A percentile compares a stretch with the other conserved stretches of the same genome.
Evolutionary conservation across 768 basidiomycete species (phyloP).

Genomic region (Collybiopsis confluens): DNA sequence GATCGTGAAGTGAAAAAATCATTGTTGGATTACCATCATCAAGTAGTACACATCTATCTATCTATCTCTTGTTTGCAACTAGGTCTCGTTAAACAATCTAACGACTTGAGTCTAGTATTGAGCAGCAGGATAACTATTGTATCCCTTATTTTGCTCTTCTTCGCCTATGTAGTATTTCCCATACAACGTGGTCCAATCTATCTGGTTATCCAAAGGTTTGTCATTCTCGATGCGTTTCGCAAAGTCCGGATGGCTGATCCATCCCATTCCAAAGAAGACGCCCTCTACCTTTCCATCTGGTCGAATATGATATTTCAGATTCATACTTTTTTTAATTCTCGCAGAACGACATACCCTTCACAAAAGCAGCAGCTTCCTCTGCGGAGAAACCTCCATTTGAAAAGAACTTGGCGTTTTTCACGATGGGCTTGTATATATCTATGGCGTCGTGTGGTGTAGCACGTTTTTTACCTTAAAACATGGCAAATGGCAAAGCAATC

Average conservation of each 20-base stretch:
- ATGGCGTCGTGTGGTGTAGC: conserved; percentile 25
- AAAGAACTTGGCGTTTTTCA: conserved; percentile 20
- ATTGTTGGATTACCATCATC: too few relatives aligned
- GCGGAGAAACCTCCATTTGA: conserved; percentile 23
- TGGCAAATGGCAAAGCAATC: too few relatives aligned
- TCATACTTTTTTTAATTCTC: not conserved
- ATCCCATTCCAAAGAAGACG: conserved; percentile 23
- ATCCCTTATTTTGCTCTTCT: conserved; percentile 18
- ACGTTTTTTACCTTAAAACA: conserved; percentile 10
- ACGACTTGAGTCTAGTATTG: not conserved
- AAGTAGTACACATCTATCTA: too few relatives aligned
- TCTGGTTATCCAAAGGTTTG: conserved; percentile 18
- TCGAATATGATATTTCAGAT: not conserved
- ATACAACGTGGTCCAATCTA: conserved; percentile 18
- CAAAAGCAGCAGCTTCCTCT: conserved; percentile 20
- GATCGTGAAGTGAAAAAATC: too few relatives aligned
- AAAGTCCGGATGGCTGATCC: conserved; percentile 26
- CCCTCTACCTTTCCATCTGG: conserved; percentile 20
- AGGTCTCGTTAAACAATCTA: too few relatives aligned
- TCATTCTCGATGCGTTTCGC: conserved; percentile 22
- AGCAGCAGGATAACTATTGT: conserved; percentile 21
- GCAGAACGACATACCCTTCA: conserved; percentile 7
- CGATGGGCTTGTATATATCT: conserved; percentile 18
- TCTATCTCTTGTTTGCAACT: too few relatives aligned
- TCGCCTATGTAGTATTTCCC: conserved; percentile 8